Evolutionary conservation across 495 filamentous ascomycete species (phyloP), one percentile per base, ranked within the genome.

Genomic region (Talaromyces adpressus): DNA sequence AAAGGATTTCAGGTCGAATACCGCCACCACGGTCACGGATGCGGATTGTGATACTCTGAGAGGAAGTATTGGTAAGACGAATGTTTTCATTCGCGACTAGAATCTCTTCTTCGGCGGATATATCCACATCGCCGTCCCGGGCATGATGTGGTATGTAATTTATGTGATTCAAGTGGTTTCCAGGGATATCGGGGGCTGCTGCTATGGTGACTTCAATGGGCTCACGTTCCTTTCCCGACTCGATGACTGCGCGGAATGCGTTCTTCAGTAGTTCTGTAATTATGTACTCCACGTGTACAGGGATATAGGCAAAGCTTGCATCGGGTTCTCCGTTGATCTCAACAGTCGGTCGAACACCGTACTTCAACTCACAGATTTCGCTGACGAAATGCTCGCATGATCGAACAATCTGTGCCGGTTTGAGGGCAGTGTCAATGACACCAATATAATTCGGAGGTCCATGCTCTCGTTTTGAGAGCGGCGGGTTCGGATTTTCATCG

Each of bases 231-330:
- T 83, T 87, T 23, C 88, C 85, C 27, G 83, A 87, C 71, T 98
- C 94, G 22, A 98, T 85, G 0, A 90, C 92, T 2, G 94, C 94
- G 27, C 94, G 83, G 78, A 98, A 98, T 4, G 93, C 90, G 72
- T 98, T 98, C 74, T 98, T 98, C 56, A 98, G 78, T 6, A 98
- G 83, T 75, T 98, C 94, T 0, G 93, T 97, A 63, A 96, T 82
- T 65, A 98, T 97, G 73, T 98, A 98, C 72, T 97, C 94, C 16
- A 98, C 80, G 72, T 98, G 94, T 63, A 95, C 93, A 6, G 94
- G 93, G 5, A 98, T 87, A 66, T 95, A 92, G 14, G 94, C 92
- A 68, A 98, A 93, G 0, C 83, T 84, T 12, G 92, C 89, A 49
- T 89, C 86, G 0, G 89, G 85, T 66, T 93, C 84, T 30, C 93